Base-by-base conservation (phyloP, 2,329 filamentous ascomycete species). In the Cladosporium sp. region DNA sequence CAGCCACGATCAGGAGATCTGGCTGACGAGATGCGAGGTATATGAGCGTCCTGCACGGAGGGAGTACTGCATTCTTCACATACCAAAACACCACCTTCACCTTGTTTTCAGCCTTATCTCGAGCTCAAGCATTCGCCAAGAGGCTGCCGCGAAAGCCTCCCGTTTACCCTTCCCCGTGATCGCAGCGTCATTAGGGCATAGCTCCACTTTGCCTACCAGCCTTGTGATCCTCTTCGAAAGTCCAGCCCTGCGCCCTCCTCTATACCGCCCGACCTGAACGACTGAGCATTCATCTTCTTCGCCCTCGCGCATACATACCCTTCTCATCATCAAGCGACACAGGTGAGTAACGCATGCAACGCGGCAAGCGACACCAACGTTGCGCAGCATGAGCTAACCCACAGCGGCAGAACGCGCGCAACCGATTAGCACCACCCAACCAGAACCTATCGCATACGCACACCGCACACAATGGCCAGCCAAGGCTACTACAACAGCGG, bases 401-500 rank as follows among this genome's bases (percentile, higher is more conserved):
- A 41, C 52, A 41, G 41, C 32, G 3, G 32, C 30, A 41, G 41
- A 24, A 59, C 54, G 41, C 52, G 52, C 62, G 18, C 49, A 28
- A 58, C 38, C 44, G 52, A 66, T 38, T 36, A 47, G 24, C 51
- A 62, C 49, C 49, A 61, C 36, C 49, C 52, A 30, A 36, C 32
- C 41, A 30, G n/a, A 51, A 38, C 34, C 28, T n/a, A 59, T 36
- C 44, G 44, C n/a, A 52, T 30, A 59, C 41, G n/a, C n/a, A 65
- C 12, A 57, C 34, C 32, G 21, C 21, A 47, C 32, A 59, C 41
- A 30, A 82, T 83, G 81, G 77, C 80, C 59, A 76, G 73, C 70
- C 79, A 81, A 72, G 73, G 73, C 34, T 81, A 81, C 71, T 82
- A 81, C 72, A 69, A 72, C 60, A 73, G 73, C 67, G 72, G 71